A percentile compares a stretch with the other conserved stretches of the same genome.
Evolutionary conservation across 2,329 filamentous ascomycete species (phyloP).

Genomic region (Sarocladium brachiariae): DNA sequence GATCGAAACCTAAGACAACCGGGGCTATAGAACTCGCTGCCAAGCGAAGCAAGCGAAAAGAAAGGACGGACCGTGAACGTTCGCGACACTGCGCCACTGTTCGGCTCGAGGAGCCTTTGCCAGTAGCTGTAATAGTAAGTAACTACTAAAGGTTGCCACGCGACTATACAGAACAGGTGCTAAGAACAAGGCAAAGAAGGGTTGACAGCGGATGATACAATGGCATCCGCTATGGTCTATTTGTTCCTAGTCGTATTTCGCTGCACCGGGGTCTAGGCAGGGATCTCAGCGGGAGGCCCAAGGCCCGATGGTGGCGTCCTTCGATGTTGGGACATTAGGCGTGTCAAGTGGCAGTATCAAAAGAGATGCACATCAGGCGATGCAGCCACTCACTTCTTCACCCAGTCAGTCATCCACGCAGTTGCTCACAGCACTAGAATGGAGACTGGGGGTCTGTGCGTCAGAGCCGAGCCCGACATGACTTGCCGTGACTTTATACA

Average conservation of each 20-base stretch:
- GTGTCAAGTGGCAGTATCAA: slow-evolving; percentile 5
- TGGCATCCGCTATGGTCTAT: not conserved
- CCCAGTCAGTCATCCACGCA: too few species aligned
- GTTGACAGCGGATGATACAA: slow-evolving; percentile 7
- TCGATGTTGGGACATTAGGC: not conserved
- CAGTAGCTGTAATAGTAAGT: too few species aligned
- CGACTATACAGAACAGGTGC: not conserved
- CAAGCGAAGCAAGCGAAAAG: too few species aligned
- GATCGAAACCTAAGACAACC: slow-evolving; percentile 8
- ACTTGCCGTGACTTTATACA: too few species aligned
- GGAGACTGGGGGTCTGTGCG: not conserved
- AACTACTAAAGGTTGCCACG: not conserved
- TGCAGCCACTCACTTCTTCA: not conserved
- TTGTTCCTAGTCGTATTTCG: too few species aligned
- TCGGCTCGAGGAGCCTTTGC: not conserved
- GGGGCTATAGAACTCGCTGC: slow-evolving; percentile 7
- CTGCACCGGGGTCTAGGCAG: not conserved
- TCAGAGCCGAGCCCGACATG: too few species aligned
- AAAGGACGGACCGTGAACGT: too few species aligned
- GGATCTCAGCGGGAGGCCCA: slow-evolving; percentile 2
- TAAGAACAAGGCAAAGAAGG: not conserved
- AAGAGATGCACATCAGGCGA: not conserved
- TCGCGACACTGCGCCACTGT: not conserved
- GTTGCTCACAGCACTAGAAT: not conserved
- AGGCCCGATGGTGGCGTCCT: slow-evolving; percentile 1